Percentiles rank a stretch among this genome's conserved stretches.
phyloP scores from a whole-genome alignment of 2,329 filamentous ascomycete genomes.

The Pezicula neosporulosa region DNA sequence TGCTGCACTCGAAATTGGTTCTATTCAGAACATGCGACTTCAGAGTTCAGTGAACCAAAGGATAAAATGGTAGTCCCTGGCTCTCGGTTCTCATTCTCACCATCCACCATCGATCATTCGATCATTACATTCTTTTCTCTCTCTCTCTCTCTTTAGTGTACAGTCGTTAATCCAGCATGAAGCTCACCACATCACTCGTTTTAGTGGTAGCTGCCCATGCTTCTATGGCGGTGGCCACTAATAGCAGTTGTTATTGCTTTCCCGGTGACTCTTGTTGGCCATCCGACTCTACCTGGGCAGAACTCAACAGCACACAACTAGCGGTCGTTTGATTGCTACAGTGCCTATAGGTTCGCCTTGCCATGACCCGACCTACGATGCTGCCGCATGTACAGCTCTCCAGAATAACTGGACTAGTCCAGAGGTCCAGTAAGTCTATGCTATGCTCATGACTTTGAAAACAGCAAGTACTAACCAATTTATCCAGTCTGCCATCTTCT shows the following conservation, averaged over 20 bases:
- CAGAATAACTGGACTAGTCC: constrained; percentile 6
- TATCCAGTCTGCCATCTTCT: constrained; percentile 26
- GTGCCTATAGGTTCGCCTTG: constrained; percentile 13
- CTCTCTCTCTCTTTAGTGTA: too few relatives aligned
- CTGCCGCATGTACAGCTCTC: constrained; percentile 5
- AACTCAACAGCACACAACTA: constrained; percentile 12
- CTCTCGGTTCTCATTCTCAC: too few relatives aligned
- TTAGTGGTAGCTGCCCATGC: too few relatives aligned
- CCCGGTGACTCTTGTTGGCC: constrained; percentile 15
- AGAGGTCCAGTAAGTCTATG: constrained; percentile 4
- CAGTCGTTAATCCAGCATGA: too few relatives aligned
- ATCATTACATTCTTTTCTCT: too few relatives aligned
- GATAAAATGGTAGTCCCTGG: too few relatives aligned
- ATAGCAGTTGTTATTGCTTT: constrained; percentile 3
- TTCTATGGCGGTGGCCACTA: too few relatives aligned
- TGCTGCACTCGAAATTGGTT: too few relatives aligned
- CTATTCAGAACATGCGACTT: too few relatives aligned
- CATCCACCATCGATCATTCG: too few relatives aligned
- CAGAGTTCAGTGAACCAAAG: too few relatives aligned
- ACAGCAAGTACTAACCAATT: constrained; percentile 23
- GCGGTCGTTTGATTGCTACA: constrained; percentile 12
- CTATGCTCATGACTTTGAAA: neutral
- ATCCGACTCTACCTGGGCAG: constrained; percentile 7
- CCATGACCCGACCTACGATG: constrained; percentile 5
- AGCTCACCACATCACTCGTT: too few relatives aligned